Conservation (phyloP, 108 stramenopile genomes). For the Pseudonitzschia multiseries region DNA sequence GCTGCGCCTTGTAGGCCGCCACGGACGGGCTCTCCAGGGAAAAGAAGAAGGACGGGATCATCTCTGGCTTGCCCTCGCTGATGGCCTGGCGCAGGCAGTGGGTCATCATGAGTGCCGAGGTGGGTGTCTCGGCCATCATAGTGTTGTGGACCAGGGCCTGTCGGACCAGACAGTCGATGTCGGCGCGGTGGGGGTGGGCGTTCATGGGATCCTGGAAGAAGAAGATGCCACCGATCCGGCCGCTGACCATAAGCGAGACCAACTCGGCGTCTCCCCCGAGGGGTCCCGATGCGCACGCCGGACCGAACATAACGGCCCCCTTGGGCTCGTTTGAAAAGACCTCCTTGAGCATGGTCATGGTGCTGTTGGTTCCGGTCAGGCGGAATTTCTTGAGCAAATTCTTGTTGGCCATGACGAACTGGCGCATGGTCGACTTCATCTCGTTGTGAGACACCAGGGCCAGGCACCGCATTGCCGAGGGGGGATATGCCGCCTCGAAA, state of each 20-base stretch:
- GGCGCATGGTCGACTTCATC: conserved; percentile 42
- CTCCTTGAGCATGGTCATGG: conserved; percentile 33
- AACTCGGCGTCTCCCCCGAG: conserved; percentile 43
- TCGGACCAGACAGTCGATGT: conserved; percentile 43
- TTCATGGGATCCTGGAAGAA: conserved; percentile 42
- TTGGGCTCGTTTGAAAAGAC: conserved; percentile 28
- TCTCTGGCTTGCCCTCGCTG: conserved; percentile 14
- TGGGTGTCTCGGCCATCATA: conserved; percentile 29
- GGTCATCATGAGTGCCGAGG: conserved; percentile 12
- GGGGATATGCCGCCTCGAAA: conserved; percentile 13
- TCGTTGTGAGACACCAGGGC: conserved; percentile 41
- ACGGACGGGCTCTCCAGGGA: conserved; percentile 14
- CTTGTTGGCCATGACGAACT: conserved; percentile 31
- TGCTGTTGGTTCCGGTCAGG: conserved; percentile 38
- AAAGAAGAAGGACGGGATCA: conserved; percentile 22
- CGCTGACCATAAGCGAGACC: conserved; percentile 33
- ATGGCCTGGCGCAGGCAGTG: conserved; percentile 3
- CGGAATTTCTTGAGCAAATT: conserved; percentile 38
- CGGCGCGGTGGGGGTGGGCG: conserved; percentile 38
- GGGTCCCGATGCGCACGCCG: conserved; percentile 36
- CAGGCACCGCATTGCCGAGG: conserved; percentile 31
- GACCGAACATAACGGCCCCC: conserved; percentile 24
- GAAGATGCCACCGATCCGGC: conserved; percentile 32
- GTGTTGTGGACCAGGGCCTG: conserved; percentile 30
- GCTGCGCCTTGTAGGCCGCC: conserved; percentile 18